These are phyloP conservation scores for Phytopythium kandeliae DNA, from an alignment of 352 stramenopile genomes.

Conservation along the genomic window DNA sequence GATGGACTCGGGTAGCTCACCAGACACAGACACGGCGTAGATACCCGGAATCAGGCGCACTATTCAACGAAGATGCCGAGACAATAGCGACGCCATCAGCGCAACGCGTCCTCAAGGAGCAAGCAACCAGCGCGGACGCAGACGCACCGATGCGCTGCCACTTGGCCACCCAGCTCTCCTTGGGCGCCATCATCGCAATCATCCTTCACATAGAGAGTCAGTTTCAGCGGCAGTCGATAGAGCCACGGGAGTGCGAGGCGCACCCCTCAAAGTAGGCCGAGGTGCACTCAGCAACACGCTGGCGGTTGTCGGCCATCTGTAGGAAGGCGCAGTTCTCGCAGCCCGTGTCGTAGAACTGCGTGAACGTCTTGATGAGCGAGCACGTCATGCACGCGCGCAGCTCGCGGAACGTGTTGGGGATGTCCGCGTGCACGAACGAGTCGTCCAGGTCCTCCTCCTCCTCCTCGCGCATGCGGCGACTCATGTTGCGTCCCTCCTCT, in stretches of 20 bases:
- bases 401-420: constrained; percentile 86
- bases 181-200: constrained; percentile 88
- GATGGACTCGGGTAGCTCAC: constrained; percentile 82
- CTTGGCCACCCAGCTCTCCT: constrained; percentile 88
- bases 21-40: constrained; percentile 85
- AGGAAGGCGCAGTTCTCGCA: constrained; percentile 88
- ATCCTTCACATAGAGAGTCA: constrained; percentile 29
- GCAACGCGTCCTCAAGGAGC: no score
- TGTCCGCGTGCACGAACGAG: constrained; percentile 75
- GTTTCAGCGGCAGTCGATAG: not conserved
- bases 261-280: constrained; percentile 87
- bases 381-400: constrained; percentile 86
- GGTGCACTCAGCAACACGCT: constrained; percentile 85
- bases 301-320: constrained; percentile 87
- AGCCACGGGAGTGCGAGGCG: not conserved
- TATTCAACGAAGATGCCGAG: constrained; percentile 9
- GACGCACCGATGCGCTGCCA: constrained; percentile 80
- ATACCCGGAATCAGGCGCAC: constrained; percentile 78
- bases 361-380: constrained; percentile 88
- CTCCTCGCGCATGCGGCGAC: constrained; percentile 51
- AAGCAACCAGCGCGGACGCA: no score
- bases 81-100: not conserved
- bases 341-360: constrained; percentile 88
- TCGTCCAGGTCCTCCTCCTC: constrained; percentile 83
- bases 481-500: constrained; percentile 17